Conservation (phyloP, 345 rosid species). For the Euclidium syriacum region DNA sequence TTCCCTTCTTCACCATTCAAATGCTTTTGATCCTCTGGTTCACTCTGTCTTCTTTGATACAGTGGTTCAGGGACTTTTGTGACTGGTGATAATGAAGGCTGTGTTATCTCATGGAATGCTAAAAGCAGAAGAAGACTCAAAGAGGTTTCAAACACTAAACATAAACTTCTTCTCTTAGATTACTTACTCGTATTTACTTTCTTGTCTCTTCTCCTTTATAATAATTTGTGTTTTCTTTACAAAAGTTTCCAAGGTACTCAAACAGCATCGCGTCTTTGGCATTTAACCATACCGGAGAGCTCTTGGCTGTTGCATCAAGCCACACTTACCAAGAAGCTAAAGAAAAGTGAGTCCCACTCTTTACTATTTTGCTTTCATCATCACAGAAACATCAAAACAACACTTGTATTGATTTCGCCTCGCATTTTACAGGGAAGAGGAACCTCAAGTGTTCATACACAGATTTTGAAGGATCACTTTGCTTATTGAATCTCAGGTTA, state of each 20-base stretch:
- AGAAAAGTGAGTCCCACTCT: slow-evolving; percentile 49
- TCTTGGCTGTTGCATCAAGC: slow-evolving; percentile 67
- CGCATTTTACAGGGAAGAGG: slow-evolving; percentile 45
- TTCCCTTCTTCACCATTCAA: neutral
- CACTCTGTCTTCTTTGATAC: slow-evolving; percentile 16
- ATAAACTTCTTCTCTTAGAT: neutral
- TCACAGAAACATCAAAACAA: neutral
- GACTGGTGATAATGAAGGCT: slow-evolving; percentile 79
- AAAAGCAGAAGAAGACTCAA: slow-evolving; percentile 55
- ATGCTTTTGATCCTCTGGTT: neutral
- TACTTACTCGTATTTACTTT: neutral
- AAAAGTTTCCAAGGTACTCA: slow-evolving; percentile 66
- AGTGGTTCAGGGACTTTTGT: slow-evolving; percentile 53
- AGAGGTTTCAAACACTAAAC: slow-evolving; percentile 48
- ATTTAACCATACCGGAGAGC: slow-evolving; percentile 47
- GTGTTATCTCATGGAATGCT: slow-evolving; percentile 61
- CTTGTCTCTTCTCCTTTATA: neutral
- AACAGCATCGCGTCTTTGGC: slow-evolving; percentile 48
- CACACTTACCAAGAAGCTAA: slow-evolving; percentile 59
- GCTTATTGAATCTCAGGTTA: slow-evolving; percentile 8
- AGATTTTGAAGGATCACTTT: slow-evolving; percentile 12
- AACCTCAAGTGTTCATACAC: slow-evolving; percentile 53
- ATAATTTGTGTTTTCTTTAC: slow-evolving; percentile 16
- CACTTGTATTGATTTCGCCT: neutral
- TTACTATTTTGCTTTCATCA: neutral